Percentiles rank a stretch among this genome's conserved stretches.
phyloP scores from a whole-genome alignment of 495 filamentous ascomycete species.

The Ramalina intermedia region DNA sequence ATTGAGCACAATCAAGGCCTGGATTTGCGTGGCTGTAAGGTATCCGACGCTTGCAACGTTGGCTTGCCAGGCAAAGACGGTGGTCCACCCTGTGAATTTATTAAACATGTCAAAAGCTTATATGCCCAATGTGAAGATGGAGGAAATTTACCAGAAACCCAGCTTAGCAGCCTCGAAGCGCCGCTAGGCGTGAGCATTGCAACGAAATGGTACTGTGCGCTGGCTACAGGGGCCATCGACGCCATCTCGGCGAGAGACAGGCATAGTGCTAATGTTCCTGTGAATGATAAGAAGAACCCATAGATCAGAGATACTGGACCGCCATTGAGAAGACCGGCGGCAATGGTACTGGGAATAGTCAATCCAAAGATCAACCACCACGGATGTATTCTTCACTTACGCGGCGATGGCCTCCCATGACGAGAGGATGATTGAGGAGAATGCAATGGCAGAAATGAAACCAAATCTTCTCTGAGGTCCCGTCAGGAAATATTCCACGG shows the following conservation, averaged over 20 bases:
- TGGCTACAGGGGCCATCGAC: slow-evolving; percentile 20
- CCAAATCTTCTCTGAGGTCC: slow-evolving; percentile 21
- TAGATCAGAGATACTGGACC: slow-evolving; percentile 21
- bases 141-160: background rate
- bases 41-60: slow-evolving; percentile 21
- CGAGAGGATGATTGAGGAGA: slow-evolving; percentile 21
- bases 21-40: slow-evolving; percentile 26
- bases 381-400: slow-evolving; percentile 11
- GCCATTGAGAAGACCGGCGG: slow-evolving; percentile 17
- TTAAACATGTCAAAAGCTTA: no score
- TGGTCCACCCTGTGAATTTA: slow-evolving; percentile 21
- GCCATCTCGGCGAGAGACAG: slow-evolving; percentile 26
- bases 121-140: background rate
- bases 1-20: slow-evolving; percentile 30
- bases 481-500: no score
- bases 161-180: background rate
- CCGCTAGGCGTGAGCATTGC: slow-evolving; percentile 15
- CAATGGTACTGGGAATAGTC: slow-evolving; percentile 2
- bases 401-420: slow-evolving; percentile 20
- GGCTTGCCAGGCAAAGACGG: slow-evolving; percentile 29
- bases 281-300: slow-evolving; percentile 18
- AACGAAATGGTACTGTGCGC: slow-evolving; percentile 23
- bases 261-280: slow-evolving; percentile 17
- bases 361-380: background rate
- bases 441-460: slow-evolving; percentile 22